Base-by-base conservation (phyloP, 2,329 filamentous ascomycete species). In the Venturia asperata region DNA sequence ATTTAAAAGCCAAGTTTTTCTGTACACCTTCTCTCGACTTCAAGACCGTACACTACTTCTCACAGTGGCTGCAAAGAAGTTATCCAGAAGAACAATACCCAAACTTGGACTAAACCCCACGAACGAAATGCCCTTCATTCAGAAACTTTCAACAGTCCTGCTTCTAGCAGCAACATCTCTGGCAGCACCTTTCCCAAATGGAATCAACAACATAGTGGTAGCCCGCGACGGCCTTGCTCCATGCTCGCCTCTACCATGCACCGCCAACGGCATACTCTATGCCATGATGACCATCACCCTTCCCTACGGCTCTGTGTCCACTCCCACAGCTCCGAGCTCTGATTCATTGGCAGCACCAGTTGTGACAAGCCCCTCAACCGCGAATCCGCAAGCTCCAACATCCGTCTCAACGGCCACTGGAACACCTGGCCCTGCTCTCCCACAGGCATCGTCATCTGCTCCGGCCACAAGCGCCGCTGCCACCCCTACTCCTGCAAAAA, bases 401-500 rank as follows among this genome's bases (percentile, higher is more conserved):
- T 10, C 60, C 11, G 11, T 13, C 3, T 17, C 60, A 43, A 37
- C 37, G 24, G 37, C 60, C 37, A 47, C 37, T 10, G 21, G 17
- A 43, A 37, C 42, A 47, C n/a, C 60, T n/a, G 13, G 10, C 1
- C 19, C 60, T 30, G 39, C 37, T 41, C 34, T n/a, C 3, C 37
- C 24, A 27, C 52, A 13, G 2, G 19, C 30, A 9, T 56, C 52
- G 30, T 52, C 37, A 11, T 21, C 60, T 37, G 37, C 27, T n/a
- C 52, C 52, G 15, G 30, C 52, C 17, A 34, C 52, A 21, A 37
- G 30, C 27, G 41, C 24, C 3, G 47, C 45, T 9, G 45, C 49
- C 13, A n/a, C 49, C 9, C 21, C 63, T 7, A 24, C 47, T 34
- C 63, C 63, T 19, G 63, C 63, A 15, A 49, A 30, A 13, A 62